Conservation (phyloP, 805 yeast genomes). For the Dipodascus geniculatus region DNA sequence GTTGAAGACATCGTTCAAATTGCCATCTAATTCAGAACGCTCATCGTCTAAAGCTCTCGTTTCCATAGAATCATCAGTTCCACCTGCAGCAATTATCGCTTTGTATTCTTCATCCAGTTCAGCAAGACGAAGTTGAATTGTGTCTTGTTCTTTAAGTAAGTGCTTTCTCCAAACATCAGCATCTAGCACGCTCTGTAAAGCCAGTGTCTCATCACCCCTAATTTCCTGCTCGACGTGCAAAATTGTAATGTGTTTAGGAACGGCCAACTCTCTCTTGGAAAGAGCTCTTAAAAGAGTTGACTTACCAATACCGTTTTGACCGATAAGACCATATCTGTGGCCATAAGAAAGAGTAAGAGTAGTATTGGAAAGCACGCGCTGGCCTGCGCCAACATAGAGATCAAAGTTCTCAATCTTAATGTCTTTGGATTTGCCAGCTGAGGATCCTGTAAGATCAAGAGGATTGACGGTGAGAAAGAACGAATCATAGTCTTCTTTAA, state of each 20-base stretch:
- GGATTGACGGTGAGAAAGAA: conserved; percentile 95
- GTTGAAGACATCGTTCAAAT: conserved; percentile 66
- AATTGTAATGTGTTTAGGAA: conserved; percentile 92
- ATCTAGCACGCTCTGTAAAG: conserved; percentile 90
- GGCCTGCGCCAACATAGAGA: conserved; percentile 90
- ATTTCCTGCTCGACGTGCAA: conserved; percentile 97
- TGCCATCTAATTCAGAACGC: conserved; percentile 71
- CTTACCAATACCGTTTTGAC: conserved; percentile 99
- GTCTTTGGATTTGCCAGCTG: conserved; percentile 83
- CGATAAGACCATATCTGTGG: conserved; percentile 92
- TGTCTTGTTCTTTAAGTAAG: conserved; percentile 58
- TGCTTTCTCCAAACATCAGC: conserved; percentile 99
- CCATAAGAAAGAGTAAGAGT: conserved; percentile 81
- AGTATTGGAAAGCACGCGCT: conserved; percentile 82
- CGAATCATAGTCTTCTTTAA: conserved; percentile 73
- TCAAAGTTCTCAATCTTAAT: conserved; percentile 89
- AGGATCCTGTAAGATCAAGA: conserved; percentile 52
- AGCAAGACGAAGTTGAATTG: conserved; percentile 48
- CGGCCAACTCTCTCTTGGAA: conserved; percentile 83
- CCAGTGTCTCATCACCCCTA: conserved; percentile 82
- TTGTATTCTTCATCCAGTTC: conserved; percentile 61
- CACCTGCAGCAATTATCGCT: conserved; percentile 26
- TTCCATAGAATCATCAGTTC: conserved; percentile 29
- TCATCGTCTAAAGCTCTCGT: conserved; percentile 77
- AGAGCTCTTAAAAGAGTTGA: conserved; percentile 86